phyloP scores from a whole-genome alignment of 805 yeast species.

The Candida manassasensis region DNA sequence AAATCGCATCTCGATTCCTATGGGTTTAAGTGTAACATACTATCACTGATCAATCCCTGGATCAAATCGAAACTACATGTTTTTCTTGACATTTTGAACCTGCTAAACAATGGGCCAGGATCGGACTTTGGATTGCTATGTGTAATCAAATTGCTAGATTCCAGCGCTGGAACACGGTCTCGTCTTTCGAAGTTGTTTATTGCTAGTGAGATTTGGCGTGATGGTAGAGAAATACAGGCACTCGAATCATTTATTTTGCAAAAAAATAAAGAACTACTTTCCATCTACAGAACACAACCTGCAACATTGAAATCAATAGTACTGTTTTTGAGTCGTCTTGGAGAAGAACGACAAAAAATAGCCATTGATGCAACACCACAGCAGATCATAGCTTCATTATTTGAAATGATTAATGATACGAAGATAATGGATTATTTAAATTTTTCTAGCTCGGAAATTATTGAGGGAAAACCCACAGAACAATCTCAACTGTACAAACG shows the following conservation, averaged over 20 bases:
- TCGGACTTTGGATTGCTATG: constrained; percentile 29
- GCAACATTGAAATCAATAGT: constrained; percentile 1
- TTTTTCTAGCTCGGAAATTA: constrained; percentile 7
- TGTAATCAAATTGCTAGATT: constrained; percentile 23
- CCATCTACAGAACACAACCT: constrained; percentile 1
- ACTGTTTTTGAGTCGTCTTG: constrained; percentile 12
- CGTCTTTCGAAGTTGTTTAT: constrained; percentile 27
- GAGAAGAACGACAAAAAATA: constrained; percentile 15
- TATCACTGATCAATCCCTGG: constrained; percentile 52
- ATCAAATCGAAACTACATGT: constrained; percentile 37
- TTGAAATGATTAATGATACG: constrained; percentile 26
- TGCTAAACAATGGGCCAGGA: constrained; percentile 31
- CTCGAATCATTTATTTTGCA: constrained; percentile 2
- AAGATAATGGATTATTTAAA: constrained; percentile 27
- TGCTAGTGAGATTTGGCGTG: constrained; percentile 12
- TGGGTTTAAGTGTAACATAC: constrained; percentile 40
- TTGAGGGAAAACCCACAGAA: background rate
- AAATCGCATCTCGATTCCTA: constrained; percentile 32
- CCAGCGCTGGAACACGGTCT: constrained; percentile 15
- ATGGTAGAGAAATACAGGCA: background rate
- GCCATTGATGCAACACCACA: constrained; percentile 27
- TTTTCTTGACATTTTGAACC: constrained; percentile 46
- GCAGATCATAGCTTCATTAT: constrained; percentile 28
- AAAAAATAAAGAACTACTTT: background rate
- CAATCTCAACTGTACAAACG: constrained; percentile 6